Evolutionary conservation across 139 green algal genomes (phyloP), one percentile per base, ranked within the genome.

Genomic region (Coelastrella sp.): DNA sequence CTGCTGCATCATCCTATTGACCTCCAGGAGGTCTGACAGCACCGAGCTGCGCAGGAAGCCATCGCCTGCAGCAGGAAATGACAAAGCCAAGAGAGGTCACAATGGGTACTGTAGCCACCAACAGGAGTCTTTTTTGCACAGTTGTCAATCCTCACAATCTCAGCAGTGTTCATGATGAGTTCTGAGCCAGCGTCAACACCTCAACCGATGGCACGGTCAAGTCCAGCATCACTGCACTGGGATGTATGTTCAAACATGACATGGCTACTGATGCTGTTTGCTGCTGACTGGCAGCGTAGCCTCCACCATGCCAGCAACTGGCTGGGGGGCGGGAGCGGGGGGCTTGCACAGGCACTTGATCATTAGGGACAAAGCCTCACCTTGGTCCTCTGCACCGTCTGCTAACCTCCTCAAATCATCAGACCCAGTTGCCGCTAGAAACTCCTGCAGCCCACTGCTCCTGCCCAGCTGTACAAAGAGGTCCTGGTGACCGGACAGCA

Each of bases 11-110:
- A 84, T 11, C 16, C 78, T 59, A 54, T 71, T 84, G 14, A 84
- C 78, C 78, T 84, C 78, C 13, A 84, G 13, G 8, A 84, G 17
- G 47, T 84, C 78, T 68, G 78, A 84, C 78, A 84, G 78, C 56
- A 84, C 78, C 32, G 56, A 47, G 5, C 32, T 58, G 56, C 78
- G 78, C 13, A 84, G 47, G n/a, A 71, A 84, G 56, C 78, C 66
- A 54, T 84, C 78, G 66, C 78, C 78, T 84, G 78, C 56, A 64
- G 22, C 22, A 59, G 13, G 7, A 57, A 60, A 22, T 59, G 22
- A 16, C 32, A 54, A 11, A 71, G 78, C 56, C n/a, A 19, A 61
- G 8, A 83, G 32, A 47, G 32, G 32, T 47, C 32, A 47, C 32
- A 47, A 47, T 47, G 32, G 32, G 32, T 47, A 47, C 32, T 47